Percentiles rank a stretch among this genome's conserved stretches.
Conservation (phyloP, 2,329 filamentous ascomycete species). For the Fonsecaea nubica region DNA sequence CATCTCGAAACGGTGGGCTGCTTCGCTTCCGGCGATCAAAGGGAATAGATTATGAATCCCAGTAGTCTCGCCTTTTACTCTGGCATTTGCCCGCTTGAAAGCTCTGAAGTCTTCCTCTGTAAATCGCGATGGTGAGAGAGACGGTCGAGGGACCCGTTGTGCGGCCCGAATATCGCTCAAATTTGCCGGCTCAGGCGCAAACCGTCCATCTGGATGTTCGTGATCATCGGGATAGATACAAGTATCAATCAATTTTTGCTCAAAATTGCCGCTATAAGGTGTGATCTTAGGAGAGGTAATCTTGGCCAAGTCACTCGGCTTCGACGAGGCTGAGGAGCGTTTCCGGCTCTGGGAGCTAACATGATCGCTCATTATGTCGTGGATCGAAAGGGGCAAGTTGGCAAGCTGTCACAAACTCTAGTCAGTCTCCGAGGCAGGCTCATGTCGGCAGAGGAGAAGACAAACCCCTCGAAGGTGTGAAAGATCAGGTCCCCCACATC, state of each 20-base stretch:
- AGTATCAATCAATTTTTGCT: constrained; percentile 49
- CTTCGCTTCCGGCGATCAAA: constrained; percentile 29
- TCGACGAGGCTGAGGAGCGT: constrained; percentile 30
- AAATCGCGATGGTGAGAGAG: constrained; percentile 36
- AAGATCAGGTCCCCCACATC: constrained; percentile 29
- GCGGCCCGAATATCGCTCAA: constrained; percentile 40
- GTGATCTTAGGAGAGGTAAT: constrained; percentile 15
- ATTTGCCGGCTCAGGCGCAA: constrained; percentile 44
- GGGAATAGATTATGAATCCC: constrained; percentile 46
- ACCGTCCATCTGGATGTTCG: constrained; percentile 31
- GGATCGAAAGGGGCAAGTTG: constrained; percentile 3
- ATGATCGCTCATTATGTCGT: constrained; percentile 19
- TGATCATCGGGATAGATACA: constrained; percentile 43
- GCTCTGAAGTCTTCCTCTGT: constrained; percentile 32
- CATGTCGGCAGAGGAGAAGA: neutral
- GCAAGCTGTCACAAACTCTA: constrained; percentile 22
- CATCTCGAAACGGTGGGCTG: constrained; percentile 34
- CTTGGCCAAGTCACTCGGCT: constrained; percentile 7
- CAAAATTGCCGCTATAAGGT: constrained; percentile 41
- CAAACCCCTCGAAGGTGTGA: constrained; percentile 35
- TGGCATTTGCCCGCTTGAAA: constrained; percentile 33
- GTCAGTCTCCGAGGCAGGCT: neutral
- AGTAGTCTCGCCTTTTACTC: constrained; percentile 45
- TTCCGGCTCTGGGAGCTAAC: constrained; percentile 23
- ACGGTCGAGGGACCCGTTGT: constrained; percentile 22